Conservation (phyloP, 805 yeast species). For the Starmerella vitae region DNA sequence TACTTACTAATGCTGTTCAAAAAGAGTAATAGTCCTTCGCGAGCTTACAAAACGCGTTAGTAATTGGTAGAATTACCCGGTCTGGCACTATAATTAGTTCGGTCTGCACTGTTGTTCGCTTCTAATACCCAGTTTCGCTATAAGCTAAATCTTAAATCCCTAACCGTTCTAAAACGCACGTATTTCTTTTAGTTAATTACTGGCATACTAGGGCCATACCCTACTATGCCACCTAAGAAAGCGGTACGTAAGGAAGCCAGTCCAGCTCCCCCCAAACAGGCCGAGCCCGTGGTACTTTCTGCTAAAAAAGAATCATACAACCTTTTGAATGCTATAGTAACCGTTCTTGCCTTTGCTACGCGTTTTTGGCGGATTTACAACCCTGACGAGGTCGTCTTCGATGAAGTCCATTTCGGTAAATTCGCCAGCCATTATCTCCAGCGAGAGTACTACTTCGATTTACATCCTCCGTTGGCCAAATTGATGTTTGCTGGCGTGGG, state of each 20-base stretch:
- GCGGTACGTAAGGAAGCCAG: not conserved
- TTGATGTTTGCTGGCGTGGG: slow-evolving; percentile 84
- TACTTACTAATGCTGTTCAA: too few relatives aligned
- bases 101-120: too few relatives aligned
- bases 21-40: too few relatives aligned
- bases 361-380: slow-evolving; percentile 71
- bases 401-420: slow-evolving; percentile 72
- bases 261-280: not conserved
- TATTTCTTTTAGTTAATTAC: too few relatives aligned
- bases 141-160: too few relatives aligned
- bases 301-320: not conserved
- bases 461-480: slow-evolving; percentile 94
- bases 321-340: slow-evolving; percentile 21
- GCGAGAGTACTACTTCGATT: slow-evolving; percentile 88
- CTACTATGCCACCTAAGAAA: not conserved
- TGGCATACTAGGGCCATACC: too few relatives aligned
- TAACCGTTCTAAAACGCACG: too few relatives aligned
- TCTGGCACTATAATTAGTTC: too few relatives aligned
- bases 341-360: slow-evolving; percentile 49
- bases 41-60: too few relatives aligned
- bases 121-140: too few relatives aligned
- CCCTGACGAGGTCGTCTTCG: slow-evolving; percentile 73
- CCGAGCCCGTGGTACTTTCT: not conserved
- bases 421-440: slow-evolving; percentile 83
- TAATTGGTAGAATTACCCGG: too few relatives aligned